These are phyloP conservation scores for Entomortierella parvispora DNA, from an alignment of 192 early-diverging fungal genomes.

Conservation along the genomic window DNA sequence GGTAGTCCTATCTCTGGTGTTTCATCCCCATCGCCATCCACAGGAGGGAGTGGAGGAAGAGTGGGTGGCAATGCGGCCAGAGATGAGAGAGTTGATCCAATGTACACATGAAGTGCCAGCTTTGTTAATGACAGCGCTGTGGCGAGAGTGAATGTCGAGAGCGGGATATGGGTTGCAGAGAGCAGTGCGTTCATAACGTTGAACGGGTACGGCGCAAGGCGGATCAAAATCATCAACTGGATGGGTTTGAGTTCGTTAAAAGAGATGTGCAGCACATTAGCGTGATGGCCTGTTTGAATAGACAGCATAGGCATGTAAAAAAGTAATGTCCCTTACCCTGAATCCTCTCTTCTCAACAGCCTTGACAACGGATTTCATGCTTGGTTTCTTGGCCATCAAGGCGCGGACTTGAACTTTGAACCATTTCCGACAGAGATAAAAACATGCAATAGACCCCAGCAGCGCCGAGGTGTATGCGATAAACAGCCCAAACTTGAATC, in stretches of 20 bases:
- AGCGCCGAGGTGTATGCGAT: slow-evolving; percentile 72
- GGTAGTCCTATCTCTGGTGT: not conserved
- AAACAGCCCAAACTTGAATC: slow-evolving; percentile 65
- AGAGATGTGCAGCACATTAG: not conserved
- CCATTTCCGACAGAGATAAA: slow-evolving; percentile 60
- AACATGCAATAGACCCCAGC: slow-evolving; percentile 63
- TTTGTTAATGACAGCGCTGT: slow-evolving; percentile 69
- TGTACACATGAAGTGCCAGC: slow-evolving; percentile 67
- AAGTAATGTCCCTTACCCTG: slow-evolving; percentile 62
- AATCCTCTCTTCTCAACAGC: slow-evolving; percentile 74
- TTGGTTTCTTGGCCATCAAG: slow-evolving; percentile 58
- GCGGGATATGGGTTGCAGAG: slow-evolving; percentile 64
- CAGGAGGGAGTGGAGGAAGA: not conserved
- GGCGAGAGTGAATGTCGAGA: slow-evolving; percentile 55
- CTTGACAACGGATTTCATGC: slow-evolving; percentile 61
- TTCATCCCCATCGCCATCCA: not conserved
- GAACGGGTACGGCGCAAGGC: slow-evolving; percentile 80
- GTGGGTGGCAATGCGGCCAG: slow-evolving; percentile 43
- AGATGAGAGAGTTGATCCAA: slow-evolving; percentile 66
- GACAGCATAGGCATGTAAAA: too few species aligned
- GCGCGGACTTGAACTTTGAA: slow-evolving; percentile 56
- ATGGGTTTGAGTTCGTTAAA: not conserved
- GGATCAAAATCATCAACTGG: slow-evolving; percentile 72
- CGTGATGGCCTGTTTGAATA: not conserved
- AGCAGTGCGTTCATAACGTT: slow-evolving; percentile 69